Evolutionary conservation across 495 filamentous ascomycete genomes (phyloP), one percentile per base, ranked within the genome.

Genomic region (Lentithecium fluviatile): DNA sequence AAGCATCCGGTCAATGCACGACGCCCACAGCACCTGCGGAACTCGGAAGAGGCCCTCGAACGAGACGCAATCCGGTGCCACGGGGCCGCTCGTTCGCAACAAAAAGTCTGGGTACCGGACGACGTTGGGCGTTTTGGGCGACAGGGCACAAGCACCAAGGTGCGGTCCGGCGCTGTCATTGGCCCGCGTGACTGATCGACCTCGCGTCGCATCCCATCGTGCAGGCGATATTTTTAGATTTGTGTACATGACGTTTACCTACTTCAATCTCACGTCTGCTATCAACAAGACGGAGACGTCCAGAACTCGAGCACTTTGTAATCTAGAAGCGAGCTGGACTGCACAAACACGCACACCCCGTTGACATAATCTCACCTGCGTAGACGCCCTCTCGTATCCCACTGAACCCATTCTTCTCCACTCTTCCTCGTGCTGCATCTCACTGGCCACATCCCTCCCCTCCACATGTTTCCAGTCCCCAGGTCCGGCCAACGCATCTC

Each of bases 331-430:
- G 19, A 43, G 34, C 21, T 29, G 29, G 29, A 32, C 3, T 32
- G 29, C 29, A 32, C 29, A 32, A 32, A 3, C 29, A 4, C 38
- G 45, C 7, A 3, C 29, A 11, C 11, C 49, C 45, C 23, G 46
- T 52, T 57, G 60, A 63, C 52, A 58, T 55, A 52, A 58, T 45
- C 53, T 54, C 40, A 43, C 60, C 60, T 63, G 60, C 60, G 49
- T 63, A 63, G 29, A 63, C 60, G 60, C 60, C 52, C 40, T 13
- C 15, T 43, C 40, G 40, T 43, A 43, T n/a, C 40, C 40, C 40
- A n/a, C 40, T 6, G 5, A 43, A 20, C 40, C 19, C 40, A 43
- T 20, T 40, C 13, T 52, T 32, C 54, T 40, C 50, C 8, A 23
- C 38, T 23, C 0, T 20, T 43, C 15, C 24, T 23, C 13, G 10